Evolutionary conservation across 495 filamentous ascomycete species (phyloP).

Genomic region (Penicillium paradoxum): DNA sequence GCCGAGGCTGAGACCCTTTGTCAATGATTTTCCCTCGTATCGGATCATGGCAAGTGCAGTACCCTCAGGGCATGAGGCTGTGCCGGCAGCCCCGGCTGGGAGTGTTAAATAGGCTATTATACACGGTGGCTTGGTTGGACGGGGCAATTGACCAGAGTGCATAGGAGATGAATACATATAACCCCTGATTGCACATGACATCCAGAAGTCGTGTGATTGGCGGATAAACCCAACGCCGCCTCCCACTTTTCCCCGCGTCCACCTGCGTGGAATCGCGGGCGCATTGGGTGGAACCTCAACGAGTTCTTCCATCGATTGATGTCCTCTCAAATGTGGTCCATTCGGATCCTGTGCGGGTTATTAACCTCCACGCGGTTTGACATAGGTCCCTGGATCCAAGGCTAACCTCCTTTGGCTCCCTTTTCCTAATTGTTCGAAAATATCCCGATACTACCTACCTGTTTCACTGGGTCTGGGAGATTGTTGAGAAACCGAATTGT

Average conservation of each 20-base stretch:
- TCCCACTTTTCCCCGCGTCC: slow-evolving; percentile 20
- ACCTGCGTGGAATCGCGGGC: slow-evolving; percentile 8
- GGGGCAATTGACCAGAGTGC: background rate
- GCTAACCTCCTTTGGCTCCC: background rate
- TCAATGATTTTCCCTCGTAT: slow-evolving; percentile 26
- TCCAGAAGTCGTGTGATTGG: slow-evolving; percentile 25
- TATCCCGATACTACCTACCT: background rate
- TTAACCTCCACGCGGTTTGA: background rate
- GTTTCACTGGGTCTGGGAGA: background rate
- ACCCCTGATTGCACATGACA: background rate
- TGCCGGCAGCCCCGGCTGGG: background rate
- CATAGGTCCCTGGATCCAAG: background rate
- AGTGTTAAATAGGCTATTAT: background rate
- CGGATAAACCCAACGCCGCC: slow-evolving; percentile 33
- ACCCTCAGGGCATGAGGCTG: background rate
- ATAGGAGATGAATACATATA: background rate
- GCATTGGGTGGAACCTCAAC: slow-evolving; percentile 4
- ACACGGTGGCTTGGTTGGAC: background rate
- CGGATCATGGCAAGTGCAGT: slow-evolving; percentile 4
- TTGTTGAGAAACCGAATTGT: background rate
- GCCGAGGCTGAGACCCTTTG: slow-evolving; percentile 4
- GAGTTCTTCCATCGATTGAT: slow-evolving; percentile 12
- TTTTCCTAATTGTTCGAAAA: background rate
- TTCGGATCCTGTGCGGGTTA: background rate
- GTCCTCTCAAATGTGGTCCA: slow-evolving; percentile 5